Evolutionary conservation across 2,329 filamentous ascomycete species (phyloP).

Genomic region (Parasarocladium wereldwijsianum): DNA sequence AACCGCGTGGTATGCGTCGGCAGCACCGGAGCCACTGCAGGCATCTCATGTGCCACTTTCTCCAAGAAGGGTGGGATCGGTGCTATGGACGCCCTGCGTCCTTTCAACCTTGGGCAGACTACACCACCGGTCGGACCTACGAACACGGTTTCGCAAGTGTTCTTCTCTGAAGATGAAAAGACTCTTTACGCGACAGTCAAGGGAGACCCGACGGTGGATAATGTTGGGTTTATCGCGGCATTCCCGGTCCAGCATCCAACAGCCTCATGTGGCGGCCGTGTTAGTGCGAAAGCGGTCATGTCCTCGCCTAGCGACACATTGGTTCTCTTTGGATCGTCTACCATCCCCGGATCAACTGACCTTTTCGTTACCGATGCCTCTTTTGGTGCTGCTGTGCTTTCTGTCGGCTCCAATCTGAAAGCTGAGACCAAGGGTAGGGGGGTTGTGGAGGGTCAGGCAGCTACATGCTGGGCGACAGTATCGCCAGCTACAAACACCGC

Average conservation of each 20-base stretch:
- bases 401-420: conserved; percentile 18
- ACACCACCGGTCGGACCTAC: conserved; percentile 42
- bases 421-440: conserved; percentile 22
- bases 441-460: conserved; percentile 32
- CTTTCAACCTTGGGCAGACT: conserved; percentile 36
- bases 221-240: conserved; percentile 38
- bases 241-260: conserved; percentile 34
- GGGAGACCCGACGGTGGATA: conserved; percentile 38
- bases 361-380: conserved; percentile 43
- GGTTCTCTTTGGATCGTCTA: conserved; percentile 38
- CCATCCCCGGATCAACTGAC: conserved; percentile 26
- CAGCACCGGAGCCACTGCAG: conserved; percentile 25
- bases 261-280: neutral
- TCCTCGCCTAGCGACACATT: conserved; percentile 38
- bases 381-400: conserved; percentile 37
- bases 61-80: conserved; percentile 18
- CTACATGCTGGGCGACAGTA: conserved; percentile 44
- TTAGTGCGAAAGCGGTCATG: conserved; percentile 14
- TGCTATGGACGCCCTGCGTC: conserved; percentile 27
- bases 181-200: conserved; percentile 44
- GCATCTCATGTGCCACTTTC: conserved; percentile 29
- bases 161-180: conserved; percentile 40
- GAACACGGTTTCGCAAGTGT: conserved; percentile 44
- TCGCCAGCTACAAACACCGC: conserved; percentile 30
- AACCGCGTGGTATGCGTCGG: conserved; percentile 30